phyloP scores from a whole-genome alignment of 352 stramenopile genomes.

The Pythium phragmiticola region DNA sequence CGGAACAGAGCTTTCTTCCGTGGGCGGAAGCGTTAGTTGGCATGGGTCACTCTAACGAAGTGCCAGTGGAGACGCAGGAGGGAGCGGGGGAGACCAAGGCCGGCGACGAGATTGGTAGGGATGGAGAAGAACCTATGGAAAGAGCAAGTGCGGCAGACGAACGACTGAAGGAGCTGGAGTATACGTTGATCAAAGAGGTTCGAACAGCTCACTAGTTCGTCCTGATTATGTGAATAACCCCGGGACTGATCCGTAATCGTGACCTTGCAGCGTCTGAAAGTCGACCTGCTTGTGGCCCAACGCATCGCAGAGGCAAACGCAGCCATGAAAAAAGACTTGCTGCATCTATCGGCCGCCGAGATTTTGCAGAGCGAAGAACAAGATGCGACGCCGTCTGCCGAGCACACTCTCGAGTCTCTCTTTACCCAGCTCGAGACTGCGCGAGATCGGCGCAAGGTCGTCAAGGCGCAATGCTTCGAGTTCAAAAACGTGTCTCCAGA shows the following conservation, averaged over 20 bases:
- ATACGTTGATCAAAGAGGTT: conserved; percentile 65
- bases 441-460: conserved; percentile 48
- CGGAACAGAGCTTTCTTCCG: conserved; percentile 49
- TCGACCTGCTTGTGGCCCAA: conserved; percentile 73
- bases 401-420: conserved; percentile 48
- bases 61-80: neutral
- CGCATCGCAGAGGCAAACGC: conserved; percentile 61
- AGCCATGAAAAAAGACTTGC: conserved; percentile 62
- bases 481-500: conserved; percentile 54
- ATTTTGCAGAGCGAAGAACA: conserved; percentile 18
- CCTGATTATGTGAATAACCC: too few species aligned
- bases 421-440: conserved; percentile 52
- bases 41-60: conserved; percentile 34
- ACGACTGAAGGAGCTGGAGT: conserved; percentile 49
- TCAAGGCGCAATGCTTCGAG: conserved; percentile 69
- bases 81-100: neutral
- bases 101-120: neutral
- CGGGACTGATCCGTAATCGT: neutral
- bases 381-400: conserved; percentile 21
- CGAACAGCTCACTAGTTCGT: neutral
- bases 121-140: neutral
- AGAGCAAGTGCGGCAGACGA: neutral
- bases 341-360: conserved; percentile 45
- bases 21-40: conserved; percentile 66
- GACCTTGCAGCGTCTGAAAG: conserved; percentile 53